These are phyloP conservation scores for Pythium myriotylum DNA, from an alignment of 352 stramenopile genomes.

Conservation along the genomic window DNA sequence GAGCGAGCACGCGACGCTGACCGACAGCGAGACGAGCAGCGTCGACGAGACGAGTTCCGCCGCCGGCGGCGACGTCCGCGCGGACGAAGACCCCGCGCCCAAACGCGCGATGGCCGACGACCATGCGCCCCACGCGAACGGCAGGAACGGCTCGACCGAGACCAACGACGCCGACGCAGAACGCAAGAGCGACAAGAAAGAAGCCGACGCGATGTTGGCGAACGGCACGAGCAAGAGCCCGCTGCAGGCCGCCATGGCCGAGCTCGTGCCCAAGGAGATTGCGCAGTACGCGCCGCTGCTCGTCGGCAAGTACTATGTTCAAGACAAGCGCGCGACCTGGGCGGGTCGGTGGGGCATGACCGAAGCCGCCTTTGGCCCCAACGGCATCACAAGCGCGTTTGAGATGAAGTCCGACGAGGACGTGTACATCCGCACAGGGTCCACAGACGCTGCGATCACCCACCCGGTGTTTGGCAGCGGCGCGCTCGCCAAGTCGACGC, in stretches of 20 bases:
- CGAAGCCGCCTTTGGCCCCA: slow-evolving; percentile 72
- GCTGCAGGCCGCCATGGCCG: slow-evolving; percentile 19
- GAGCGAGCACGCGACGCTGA: slow-evolving; percentile 17
- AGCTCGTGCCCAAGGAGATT: slow-evolving; percentile 54
- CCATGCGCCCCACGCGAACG: too few relatives aligned
- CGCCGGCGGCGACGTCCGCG: background rate
- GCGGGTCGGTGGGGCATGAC: slow-evolving; percentile 84
- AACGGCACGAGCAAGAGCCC: slow-evolving; percentile 10
- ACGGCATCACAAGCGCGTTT: slow-evolving; percentile 79
- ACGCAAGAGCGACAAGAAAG: too few relatives aligned
- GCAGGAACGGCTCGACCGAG: too few relatives aligned
- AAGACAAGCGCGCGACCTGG: slow-evolving; percentile 82
- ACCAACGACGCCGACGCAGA: too few relatives aligned
- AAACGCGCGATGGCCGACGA: slow-evolving; percentile 25
- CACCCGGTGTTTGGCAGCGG: slow-evolving; percentile 54
- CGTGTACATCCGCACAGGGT: slow-evolving; percentile 57
- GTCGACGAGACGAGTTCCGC: slow-evolving; percentile 6
- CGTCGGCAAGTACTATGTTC: slow-evolving; percentile 83
- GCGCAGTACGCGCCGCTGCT: slow-evolving; percentile 73
- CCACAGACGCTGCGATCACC: slow-evolving; percentile 34
- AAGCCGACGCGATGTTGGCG: too few relatives aligned
- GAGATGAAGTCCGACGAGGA: slow-evolving; percentile 89
- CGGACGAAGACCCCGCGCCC: slow-evolving; percentile 1
- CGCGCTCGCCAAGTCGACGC: slow-evolving; percentile 58
- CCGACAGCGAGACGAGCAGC: slow-evolving; percentile 13